Conservation (phyloP, 371 early-diverging fungal genomes). For the Syncephalis plumigaleata region DNA sequence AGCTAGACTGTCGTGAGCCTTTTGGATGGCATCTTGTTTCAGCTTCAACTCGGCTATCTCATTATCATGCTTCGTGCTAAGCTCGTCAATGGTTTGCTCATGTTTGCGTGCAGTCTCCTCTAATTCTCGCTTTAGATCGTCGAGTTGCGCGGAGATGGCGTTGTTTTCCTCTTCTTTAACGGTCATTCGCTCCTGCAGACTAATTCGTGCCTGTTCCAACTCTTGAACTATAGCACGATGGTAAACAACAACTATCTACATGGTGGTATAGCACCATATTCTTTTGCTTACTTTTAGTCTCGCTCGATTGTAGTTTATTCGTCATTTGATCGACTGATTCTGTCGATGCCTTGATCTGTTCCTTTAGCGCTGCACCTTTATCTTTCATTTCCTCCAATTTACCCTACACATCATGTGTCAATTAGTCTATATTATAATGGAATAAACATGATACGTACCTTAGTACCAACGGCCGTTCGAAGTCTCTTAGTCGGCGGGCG, state of each 20-base stretch:
- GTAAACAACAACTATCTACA: background rate
- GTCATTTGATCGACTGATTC: constrained; percentile 11
- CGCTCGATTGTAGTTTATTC: constrained; percentile 10
- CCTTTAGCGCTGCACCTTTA: constrained; percentile 10
- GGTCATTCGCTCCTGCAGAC: constrained; percentile 28
- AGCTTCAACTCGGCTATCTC: constrained; percentile 21
- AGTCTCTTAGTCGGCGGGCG: constrained; percentile 23
- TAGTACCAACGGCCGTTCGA: no score
- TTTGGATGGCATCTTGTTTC: constrained; percentile 16
- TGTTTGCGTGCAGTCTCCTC: constrained; percentile 18
- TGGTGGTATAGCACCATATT: background rate
- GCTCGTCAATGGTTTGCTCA: constrained; percentile 22
- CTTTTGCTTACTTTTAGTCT: constrained; percentile 13
- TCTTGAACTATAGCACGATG: constrained; percentile 28
- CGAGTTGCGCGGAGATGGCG: constrained; percentile 22
- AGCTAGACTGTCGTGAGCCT: constrained; percentile 17
- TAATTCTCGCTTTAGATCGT: constrained; percentile 21
- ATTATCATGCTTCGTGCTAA: constrained; percentile 19
- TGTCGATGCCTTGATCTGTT: constrained; percentile 12
- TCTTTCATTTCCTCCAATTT: constrained; percentile 37
- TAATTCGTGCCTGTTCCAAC: constrained; percentile 22
- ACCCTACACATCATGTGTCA: no score
- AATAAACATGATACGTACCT: no score
- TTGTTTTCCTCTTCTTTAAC: constrained; percentile 35
- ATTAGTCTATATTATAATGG: no score